Base-by-base conservation (phyloP, 2,329 filamentous ascomycete species). In the Achaetomium macrosporum region DNA sequence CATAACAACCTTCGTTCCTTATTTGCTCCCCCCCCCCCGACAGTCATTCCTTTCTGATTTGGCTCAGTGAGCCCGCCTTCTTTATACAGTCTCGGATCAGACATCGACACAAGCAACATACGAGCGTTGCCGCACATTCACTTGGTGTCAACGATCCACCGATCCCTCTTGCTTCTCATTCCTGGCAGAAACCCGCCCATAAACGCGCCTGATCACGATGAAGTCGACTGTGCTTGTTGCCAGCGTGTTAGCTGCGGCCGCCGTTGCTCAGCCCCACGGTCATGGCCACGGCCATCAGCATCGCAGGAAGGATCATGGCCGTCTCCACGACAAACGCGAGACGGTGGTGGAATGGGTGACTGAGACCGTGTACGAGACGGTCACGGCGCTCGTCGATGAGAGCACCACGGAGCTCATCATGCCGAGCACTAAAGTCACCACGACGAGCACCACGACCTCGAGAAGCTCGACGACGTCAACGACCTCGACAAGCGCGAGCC, bases 341-440 rank as follows among this genome's bases (percentile, higher is more conserved):
- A 53, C 78, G 13, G 71, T 77, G 59, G 77, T 75, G 40, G 65
- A 69, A 42, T 71, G 67, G 66, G 69, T 67, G 16, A 73, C 69
- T 8, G 73, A 74, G 61, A 79, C 74, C 70, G 75, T 79, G 59
- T 78, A 74, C 7, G 72, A 76, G 60, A 73, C 71, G 3, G 73
- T 81, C 56, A 75, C 76, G 54, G 66, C 76, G 67, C 53, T 71
- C 47, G 64, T 81, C 50, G 77, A 79, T 59, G 68, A 70, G 35
- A 73, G 70, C 58, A 71, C 73, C 60, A 81, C 78, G 50, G 56
- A 72, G 63, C 73, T 68, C 60, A 61, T 78, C 63, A 66, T 64
- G 20, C 70, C 72, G 12, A 59, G 44, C 40, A 39, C 58, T 44
- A 50, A 57, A 31, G 29, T 60, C 10, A 49, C 57, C 11, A 42